A percentile compares a stretch with the other conserved stretches of the same genome.
Evolutionary conservation across 2,329 filamentous ascomycete species (phyloP).

Genomic region (Verticillium albo-atrum): DNA sequence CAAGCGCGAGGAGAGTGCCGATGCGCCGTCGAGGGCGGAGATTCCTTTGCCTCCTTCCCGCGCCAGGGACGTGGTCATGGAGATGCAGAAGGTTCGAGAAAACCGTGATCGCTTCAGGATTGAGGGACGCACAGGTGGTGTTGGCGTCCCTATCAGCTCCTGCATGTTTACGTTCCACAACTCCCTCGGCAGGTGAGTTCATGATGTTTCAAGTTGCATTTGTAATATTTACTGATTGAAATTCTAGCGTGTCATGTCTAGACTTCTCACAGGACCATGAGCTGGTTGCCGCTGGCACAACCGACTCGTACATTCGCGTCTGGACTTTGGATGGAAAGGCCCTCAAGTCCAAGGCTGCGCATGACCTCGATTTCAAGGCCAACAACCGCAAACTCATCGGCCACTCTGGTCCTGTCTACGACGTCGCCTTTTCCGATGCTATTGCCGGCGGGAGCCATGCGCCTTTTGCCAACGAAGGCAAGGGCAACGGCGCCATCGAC

Average conservation of each 20-base stretch:
- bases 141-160: constrained; percentile 78
- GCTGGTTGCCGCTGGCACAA: constrained; percentile 82
- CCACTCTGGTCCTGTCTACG: constrained; percentile 85
- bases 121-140: constrained; percentile 75
- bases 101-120: constrained; percentile 89
- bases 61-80: constrained; percentile 85
- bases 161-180: constrained; percentile 99
- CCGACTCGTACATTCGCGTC: constrained; percentile 91
- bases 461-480: constrained; percentile 46
- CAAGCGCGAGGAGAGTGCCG: constrained; percentile 85
- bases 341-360: constrained; percentile 61
- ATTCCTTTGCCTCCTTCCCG: constrained; percentile 85
- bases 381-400: constrained; percentile 74
- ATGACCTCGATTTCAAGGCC: constrained; percentile 55
- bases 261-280: constrained; percentile 91
- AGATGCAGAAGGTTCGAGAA: constrained; percentile 90
- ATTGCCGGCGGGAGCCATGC: constrained; percentile 51
- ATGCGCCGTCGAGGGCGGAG: constrained; percentile 72
- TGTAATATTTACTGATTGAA: not conserved
- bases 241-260: constrained; percentile 73
- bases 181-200: constrained; percentile 75
- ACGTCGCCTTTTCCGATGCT: constrained; percentile 76
- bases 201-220: not conserved
- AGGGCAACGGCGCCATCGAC: constrained; percentile 36
- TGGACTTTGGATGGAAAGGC: constrained; percentile 87